These are phyloP conservation scores for Arabidopsis suecica DNA, from an alignment of 345 rosid species.

Conservation along the genomic window DNA sequence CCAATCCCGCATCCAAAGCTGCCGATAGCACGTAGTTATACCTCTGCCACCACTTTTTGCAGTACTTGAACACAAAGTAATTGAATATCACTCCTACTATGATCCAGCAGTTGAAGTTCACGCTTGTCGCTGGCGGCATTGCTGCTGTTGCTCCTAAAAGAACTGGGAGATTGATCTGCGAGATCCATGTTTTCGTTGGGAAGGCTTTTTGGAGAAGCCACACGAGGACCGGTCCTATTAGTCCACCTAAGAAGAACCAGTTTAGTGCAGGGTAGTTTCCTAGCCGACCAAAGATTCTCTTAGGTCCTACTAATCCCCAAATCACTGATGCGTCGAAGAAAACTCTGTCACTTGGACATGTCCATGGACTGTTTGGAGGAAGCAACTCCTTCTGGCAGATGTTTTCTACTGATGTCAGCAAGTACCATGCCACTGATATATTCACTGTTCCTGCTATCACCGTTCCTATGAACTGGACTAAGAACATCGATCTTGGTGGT, in stretches of 20 bases:
- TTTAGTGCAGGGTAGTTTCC: constrained; percentile 59
- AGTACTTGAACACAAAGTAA: constrained; percentile 53
- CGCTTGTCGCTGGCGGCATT: constrained; percentile 64
- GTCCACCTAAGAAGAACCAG: constrained; percentile 70
- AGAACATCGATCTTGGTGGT: constrained; percentile 63
- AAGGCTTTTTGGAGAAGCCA: constrained; percentile 58
- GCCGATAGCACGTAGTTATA: constrained; percentile 70
- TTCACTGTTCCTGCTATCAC: constrained; percentile 60
- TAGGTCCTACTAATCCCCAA: constrained; percentile 67
- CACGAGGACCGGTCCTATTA: constrained; percentile 51
- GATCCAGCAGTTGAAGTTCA: constrained; percentile 64
- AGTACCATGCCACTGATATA: constrained; percentile 58
- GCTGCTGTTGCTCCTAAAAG: constrained; percentile 56
- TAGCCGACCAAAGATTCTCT: constrained; percentile 52
- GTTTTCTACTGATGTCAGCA: constrained; percentile 54
- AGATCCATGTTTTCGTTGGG: constrained; percentile 57
- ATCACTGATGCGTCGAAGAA: constrained; percentile 68
- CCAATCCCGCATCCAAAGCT: constrained; percentile 63
- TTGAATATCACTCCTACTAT: constrained; percentile 55
- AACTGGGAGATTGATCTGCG: constrained; percentile 59
- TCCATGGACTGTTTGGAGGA: constrained; percentile 67
- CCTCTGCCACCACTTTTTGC: constrained; percentile 65
- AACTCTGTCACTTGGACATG: constrained; percentile 61
- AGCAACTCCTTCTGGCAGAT: constrained; percentile 58
- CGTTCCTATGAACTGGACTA: constrained; percentile 61